phyloP scores from a whole-genome alignment of 202 grass and related monocot species.

The Zoysia matrella region DNA sequence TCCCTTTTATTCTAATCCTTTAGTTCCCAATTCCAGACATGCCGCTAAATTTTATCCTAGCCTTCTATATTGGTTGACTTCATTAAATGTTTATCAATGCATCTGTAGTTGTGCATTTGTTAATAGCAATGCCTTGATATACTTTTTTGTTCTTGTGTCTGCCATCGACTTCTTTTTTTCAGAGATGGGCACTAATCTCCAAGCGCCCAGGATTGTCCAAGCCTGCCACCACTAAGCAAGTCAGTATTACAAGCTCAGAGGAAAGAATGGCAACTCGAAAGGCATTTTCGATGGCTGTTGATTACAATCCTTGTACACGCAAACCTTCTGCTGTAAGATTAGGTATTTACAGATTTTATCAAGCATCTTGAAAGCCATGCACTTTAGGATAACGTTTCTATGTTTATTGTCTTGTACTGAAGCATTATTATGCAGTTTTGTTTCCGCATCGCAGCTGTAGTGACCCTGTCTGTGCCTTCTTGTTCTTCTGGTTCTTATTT shows the following conservation, averaged over 20 bases:
- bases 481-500: slow-evolving; percentile 9
- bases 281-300: slow-evolving; percentile 57
- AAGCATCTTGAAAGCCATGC: neutral
- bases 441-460: neutral
- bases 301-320: slow-evolving; percentile 21
- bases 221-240: slow-evolving; percentile 38
- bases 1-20: neutral
- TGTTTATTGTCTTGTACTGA: slow-evolving; percentile 24
- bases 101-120: slow-evolving; percentile 13
- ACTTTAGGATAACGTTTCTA: slow-evolving; percentile 31
- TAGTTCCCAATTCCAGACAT: neutral
- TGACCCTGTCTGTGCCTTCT: neutral
- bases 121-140: slow-evolving; percentile 14
- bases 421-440: slow-evolving; percentile 23
- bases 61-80: slow-evolving; percentile 18
- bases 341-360: slow-evolving; percentile 49
- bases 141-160: slow-evolving; percentile 17
- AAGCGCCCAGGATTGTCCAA: slow-evolving; percentile 62
- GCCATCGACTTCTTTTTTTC: slow-evolving; percentile 37
- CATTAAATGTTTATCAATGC: slow-evolving; percentile 20
- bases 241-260: slow-evolving; percentile 44
- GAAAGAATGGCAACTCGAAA: slow-evolving; percentile 28
- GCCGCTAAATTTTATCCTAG: neutral
- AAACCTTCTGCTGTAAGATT: slow-evolving; percentile 26
- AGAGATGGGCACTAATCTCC: slow-evolving; percentile 77